Conservation (phyloP, 2,329 filamentous ascomycete genomes). For the Sarocladium brachiariae region DNA sequence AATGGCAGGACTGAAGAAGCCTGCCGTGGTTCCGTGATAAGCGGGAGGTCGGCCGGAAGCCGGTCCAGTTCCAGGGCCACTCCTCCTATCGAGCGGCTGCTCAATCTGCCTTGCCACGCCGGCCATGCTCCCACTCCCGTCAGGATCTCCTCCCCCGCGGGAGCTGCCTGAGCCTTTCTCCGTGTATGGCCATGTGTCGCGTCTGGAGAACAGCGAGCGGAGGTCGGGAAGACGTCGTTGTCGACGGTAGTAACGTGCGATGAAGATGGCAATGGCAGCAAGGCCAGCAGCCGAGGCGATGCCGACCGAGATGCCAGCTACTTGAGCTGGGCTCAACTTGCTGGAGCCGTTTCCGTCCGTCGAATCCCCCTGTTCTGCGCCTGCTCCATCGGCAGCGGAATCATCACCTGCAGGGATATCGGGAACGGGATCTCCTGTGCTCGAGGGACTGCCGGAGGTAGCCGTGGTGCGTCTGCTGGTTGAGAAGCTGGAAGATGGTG, state of each 20-base stretch:
- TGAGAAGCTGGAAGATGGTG: not conserved
- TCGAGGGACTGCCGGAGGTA: constrained; percentile 3
- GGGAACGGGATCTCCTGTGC: constrained; percentile 10
- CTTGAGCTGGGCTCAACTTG: constrained; percentile 34
- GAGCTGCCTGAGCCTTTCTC: too few species aligned
- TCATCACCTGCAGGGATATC: constrained; percentile 5
- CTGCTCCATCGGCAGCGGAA: not conserved
- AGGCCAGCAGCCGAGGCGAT: constrained; percentile 41
- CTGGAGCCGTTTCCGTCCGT: not conserved
- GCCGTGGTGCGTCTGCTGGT: constrained; percentile 10
- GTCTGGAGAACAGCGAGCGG: constrained; percentile 22
- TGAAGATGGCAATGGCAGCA: constrained; percentile 39
- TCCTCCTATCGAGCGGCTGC: not conserved
- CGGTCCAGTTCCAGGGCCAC: not conserved
- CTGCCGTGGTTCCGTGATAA: not conserved
- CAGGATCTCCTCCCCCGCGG: not conserved
- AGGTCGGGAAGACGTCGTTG: constrained; percentile 2
- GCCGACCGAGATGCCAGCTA: constrained; percentile 53
- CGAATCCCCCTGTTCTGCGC: too few species aligned
- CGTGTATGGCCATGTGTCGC: constrained; percentile 29
- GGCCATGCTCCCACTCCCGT: constrained; percentile 2
- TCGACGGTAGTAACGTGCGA: constrained; percentile 36
- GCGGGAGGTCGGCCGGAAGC: not conserved
- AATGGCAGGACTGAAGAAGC: constrained; percentile 24
- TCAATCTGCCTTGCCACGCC: constrained; percentile 5